Percentiles rank a stretch among this genome's conserved stretches.
phyloP scores from a whole-genome alignment of 352 stramenopile species.

The Globisporangium mamillatum region DNA sequence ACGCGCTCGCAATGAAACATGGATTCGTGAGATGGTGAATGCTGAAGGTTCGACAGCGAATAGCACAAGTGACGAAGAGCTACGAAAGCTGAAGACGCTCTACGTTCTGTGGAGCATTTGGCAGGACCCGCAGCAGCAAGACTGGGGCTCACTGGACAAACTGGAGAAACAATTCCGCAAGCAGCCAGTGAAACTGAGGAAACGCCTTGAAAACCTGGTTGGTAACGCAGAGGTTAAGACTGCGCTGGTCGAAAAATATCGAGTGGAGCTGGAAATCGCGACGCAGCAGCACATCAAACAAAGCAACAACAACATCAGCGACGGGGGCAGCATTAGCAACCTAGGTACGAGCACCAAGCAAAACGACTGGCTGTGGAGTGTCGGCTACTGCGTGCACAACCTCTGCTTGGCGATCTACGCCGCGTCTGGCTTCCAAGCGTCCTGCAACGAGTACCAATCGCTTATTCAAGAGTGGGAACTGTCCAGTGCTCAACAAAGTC shows the following conservation, averaged over 20 bases:
- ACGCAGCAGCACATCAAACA: slow-evolving; percentile 23
- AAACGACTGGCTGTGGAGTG: slow-evolving; percentile 8
- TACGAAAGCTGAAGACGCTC: slow-evolving; percentile 19
- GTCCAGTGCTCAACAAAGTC: neutral
- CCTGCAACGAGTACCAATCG: slow-evolving; percentile 41
- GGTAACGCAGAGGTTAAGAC: slow-evolving; percentile 19
- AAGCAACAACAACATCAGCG: neutral
- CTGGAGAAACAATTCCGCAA: slow-evolving; percentile 39
- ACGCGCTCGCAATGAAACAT: slow-evolving; percentile 37
- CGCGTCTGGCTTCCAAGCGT: slow-evolving; percentile 45
- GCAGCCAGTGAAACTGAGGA: slow-evolving; percentile 9
- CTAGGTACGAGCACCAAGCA: neutral
- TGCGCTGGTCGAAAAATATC: slow-evolving; percentile 36
- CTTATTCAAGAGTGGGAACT: slow-evolving; percentile 8
- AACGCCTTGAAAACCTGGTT: slow-evolving; percentile 20
- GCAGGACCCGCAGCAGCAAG: slow-evolving; percentile 15
- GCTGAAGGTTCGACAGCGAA: neutral
- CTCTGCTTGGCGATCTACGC: slow-evolving; percentile 55
- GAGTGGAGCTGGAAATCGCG: slow-evolving; percentile 39
- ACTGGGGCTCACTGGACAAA: slow-evolving; percentile 30
- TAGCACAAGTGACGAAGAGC: neutral
- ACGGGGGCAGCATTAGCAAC: neutral
- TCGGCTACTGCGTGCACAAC: slow-evolving; percentile 61
- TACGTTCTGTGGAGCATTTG: slow-evolving; percentile 40
- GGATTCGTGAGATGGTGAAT: neutral